Conservation (phyloP, 768 basidiomycete genomes). For the Phanerochaete sordida region DNA sequence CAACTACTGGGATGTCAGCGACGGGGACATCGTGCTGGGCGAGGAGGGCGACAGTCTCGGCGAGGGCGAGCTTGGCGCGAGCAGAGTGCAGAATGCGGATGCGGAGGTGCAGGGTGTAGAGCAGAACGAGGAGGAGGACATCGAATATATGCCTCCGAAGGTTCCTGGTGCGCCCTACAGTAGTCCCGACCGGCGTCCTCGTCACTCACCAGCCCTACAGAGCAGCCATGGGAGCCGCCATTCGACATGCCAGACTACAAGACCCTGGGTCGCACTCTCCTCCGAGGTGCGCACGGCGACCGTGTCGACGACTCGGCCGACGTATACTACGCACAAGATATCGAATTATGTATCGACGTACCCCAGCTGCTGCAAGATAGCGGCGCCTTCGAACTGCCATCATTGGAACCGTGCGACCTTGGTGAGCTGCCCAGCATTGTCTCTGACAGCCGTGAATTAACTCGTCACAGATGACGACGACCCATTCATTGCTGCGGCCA, state of each 20-base stretch:
- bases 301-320: constrained; percentile 31
- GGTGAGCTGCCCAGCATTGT: background rate
- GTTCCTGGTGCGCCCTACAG: constrained; percentile 33
- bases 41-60: constrained; percentile 21
- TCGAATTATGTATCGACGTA: constrained; percentile 15
- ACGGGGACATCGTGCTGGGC: constrained; percentile 39
- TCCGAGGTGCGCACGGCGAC: constrained; percentile 33
- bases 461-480: constrained; percentile 1
- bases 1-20: constrained; percentile 75
- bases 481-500: background rate
- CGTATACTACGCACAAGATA: constrained; percentile 18
- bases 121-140: constrained; percentile 46
- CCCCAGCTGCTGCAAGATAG: constrained; percentile 5
- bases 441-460: background rate
- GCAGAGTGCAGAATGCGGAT: constrained; percentile 20
- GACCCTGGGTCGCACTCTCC: constrained; percentile 34
- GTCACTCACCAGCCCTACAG: constrained; percentile 29
- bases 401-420: background rate
- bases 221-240: constrained; percentile 39
- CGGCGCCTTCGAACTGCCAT: constrained; percentile 7
- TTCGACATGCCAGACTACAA: constrained; percentile 51
- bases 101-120: too few species aligned
- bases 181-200: background rate
- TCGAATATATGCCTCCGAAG: constrained; percentile 55
- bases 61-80: background rate